Base-by-base conservation (phyloP, 371 early-diverging fungal genomes). In the Zancudomyces culisetae region DNA sequence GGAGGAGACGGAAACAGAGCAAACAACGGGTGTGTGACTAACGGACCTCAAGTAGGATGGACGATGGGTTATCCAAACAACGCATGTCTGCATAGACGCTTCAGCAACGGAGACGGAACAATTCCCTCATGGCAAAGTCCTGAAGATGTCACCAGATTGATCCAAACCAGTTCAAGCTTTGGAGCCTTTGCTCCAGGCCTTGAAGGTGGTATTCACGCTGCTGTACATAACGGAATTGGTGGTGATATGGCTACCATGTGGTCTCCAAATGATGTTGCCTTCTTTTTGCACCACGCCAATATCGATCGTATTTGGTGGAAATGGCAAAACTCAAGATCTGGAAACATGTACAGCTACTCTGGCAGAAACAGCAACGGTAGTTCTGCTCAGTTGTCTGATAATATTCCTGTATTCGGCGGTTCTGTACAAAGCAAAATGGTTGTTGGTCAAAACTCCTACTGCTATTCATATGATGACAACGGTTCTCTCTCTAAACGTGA, bases 201-300 rank as follows among this genome's bases (percentile, higher is more conserved):
- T 20, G 71, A 71, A 57, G 60, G 54, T 47, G 45, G 57, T 40
- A 59, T 65, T n/a, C 71, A 70, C 51, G 69, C 68, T 23, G 57
- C 52, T 21, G 70, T 69, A 21, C 71, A 70, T 51, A 60, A 60
- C 43, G 53, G 56, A 40, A 55, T 72, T 26, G 71, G 73, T 26
- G 72, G 72, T 27, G 72, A 71, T 45, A 72, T 72, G 68, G 24
- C 50, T 42, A 54, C 57, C 27, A 55, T 57, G 47, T 56, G 63
- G 42, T 57, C 61, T 46, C 66, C 72, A 23, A 70, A 72, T 29
- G 72, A 72, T 59, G 63, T 60, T 49, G 58, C 63, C 57, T 72
- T 72, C 45, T 62, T 60, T 52, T 54, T 69, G 21, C 70, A 72
- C 52, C 72, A 72, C 49, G 63, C 64, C 53, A 64, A 68, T 49